Evolutionary conservation across 768 basidiomycete genomes (phyloP).

Genomic region (Suillus ampliporus): DNA sequence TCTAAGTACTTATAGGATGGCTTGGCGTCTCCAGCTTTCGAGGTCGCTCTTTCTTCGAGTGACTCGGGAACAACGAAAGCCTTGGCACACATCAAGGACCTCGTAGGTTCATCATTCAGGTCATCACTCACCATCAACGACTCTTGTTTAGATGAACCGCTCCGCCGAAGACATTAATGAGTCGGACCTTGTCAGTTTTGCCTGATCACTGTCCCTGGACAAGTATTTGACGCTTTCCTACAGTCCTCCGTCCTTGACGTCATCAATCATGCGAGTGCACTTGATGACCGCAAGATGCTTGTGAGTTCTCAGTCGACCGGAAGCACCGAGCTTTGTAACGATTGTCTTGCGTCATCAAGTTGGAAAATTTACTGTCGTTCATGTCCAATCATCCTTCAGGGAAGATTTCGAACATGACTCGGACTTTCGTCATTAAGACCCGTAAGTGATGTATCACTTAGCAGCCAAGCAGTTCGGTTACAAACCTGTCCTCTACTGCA

Average conservation of each 20-base stretch:
- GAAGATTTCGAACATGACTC: constrained; percentile 42
- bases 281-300: constrained; percentile 81
- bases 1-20: constrained; percentile 7
- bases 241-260: constrained; percentile 69
- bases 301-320: constrained; percentile 45
- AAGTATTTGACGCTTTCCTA: neutral
- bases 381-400: constrained; percentile 64
- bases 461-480: neutral
- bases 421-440: constrained; percentile 51
- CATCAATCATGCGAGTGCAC: constrained; percentile 59
- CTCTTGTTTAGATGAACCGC: constrained; percentile 31
- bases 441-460: constrained; percentile 49
- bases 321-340: neutral
- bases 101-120: constrained; percentile 23
- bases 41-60: constrained; percentile 14
- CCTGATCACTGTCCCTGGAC: neutral
- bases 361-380: constrained; percentile 71
- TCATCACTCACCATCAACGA: neutral
- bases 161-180: constrained; percentile 35
- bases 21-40: constrained; percentile 22
- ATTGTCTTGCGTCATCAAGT: constrained; percentile 44
- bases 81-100: constrained; percentile 33
- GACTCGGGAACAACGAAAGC: constrained; percentile 31
- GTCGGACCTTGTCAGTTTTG: constrained; percentile 27
- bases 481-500: constrained; percentile 37